These are phyloP conservation scores for Exserohilum rostratum DNA, from an alignment of 2,329 filamentous ascomycete genomes.

Conservation along the genomic window DNA sequence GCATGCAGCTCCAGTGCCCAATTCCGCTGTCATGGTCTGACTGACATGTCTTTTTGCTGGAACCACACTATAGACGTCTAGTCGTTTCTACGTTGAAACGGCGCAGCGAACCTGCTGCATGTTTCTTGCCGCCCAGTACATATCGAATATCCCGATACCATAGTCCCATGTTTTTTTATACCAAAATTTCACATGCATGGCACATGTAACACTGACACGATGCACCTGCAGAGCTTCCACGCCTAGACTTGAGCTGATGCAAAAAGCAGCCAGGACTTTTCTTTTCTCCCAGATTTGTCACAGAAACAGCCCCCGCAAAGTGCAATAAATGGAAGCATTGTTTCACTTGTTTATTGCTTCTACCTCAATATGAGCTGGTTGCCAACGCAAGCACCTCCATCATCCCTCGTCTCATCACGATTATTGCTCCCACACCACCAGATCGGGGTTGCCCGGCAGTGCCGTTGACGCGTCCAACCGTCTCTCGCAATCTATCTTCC, in stretches of 20 bases:
- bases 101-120: no score
- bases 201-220: background rate
- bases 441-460: background rate
- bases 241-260: no score
- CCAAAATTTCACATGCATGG: background rate
- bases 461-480: background rate
- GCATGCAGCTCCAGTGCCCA: background rate
- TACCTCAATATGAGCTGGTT: background rate
- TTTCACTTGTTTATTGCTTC: background rate
- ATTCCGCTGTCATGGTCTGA: background rate
- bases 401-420: background rate
- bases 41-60: background rate
- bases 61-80: background rate
- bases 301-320: background rate
- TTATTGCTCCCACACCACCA: background rate
- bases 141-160: background rate
- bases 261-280: background rate
- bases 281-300: background rate
- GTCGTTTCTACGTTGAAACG: background rate
- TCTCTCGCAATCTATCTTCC: background rate
- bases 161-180: background rate
- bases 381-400: background rate
- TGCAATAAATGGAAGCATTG: background rate
- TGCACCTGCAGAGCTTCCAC: no score
- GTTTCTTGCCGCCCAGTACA: background rate